Conservation (phyloP, 345 rosid species). For the Salix viminalis region DNA sequence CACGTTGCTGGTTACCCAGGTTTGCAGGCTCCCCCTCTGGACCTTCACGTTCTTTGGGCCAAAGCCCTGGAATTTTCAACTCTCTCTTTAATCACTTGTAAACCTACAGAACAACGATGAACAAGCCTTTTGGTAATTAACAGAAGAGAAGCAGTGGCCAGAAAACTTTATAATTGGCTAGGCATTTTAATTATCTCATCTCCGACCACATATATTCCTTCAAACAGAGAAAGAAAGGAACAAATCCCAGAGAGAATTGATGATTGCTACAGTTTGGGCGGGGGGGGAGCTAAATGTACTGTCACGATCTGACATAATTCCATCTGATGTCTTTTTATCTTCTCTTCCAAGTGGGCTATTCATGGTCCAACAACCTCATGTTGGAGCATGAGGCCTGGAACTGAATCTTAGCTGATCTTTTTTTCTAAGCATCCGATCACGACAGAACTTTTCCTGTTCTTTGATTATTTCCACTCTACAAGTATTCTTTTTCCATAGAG, state of each 20-base stretch:
- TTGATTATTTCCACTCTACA: background rate
- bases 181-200: background rate
- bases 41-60: no score
- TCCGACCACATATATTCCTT: background rate
- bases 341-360: conserved; percentile 14
- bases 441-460: conserved; percentile 11
- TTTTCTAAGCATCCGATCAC: conserved; percentile 21
- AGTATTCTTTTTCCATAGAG: conserved; percentile 29
- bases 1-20: no score
- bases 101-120: background rate
- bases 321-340: background rate
- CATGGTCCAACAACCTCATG: conserved; percentile 38
- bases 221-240: background rate
- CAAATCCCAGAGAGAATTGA: background rate
- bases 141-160: no score
- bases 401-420: conserved; percentile 33
- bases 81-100: background rate
- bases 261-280: background rate
- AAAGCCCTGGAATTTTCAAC: background rate
- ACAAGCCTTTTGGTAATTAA: no score
- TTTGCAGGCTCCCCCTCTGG: no score
- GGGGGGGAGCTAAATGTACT: background rate
- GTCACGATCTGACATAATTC: conserved; percentile 20
- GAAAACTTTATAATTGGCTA: no score
- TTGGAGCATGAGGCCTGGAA: conserved; percentile 33